Evolutionary conservation across 306 rosid genomes (phyloP).

Genomic region (Vicia faba): DNA sequence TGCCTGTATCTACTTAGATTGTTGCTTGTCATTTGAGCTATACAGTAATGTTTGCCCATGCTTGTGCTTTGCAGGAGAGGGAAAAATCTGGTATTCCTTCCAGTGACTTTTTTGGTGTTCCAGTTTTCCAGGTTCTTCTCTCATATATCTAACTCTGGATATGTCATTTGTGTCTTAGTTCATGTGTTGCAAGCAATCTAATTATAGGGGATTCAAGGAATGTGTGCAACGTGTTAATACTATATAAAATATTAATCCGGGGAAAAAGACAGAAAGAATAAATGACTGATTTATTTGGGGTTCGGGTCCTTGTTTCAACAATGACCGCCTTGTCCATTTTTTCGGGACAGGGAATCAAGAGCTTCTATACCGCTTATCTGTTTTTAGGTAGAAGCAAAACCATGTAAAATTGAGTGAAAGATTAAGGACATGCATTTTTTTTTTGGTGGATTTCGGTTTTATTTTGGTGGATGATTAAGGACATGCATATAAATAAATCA

Average conservation of each 20-base stretch:
- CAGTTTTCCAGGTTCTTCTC: constrained; percentile 88
- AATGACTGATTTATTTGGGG: neutral
- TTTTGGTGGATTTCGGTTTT: too few species aligned
- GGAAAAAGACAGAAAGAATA: neutral
- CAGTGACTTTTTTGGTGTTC: constrained; percentile 73
- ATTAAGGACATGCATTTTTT: neutral
- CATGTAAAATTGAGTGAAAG: constrained; percentile 12
- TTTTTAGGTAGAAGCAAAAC: constrained; percentile 7
- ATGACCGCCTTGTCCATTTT: neutral
- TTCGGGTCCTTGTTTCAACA: constrained; percentile 8
- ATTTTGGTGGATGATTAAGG: too few species aligned
- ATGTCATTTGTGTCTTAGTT: constrained; percentile 17
- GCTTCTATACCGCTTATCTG: neutral
- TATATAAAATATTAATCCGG: neutral
- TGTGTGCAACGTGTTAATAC: constrained; percentile 22
- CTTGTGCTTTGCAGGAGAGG: constrained; percentile 58
- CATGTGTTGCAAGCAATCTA: constrained; percentile 7
- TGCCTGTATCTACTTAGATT: neutral
- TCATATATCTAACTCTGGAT: constrained; percentile 28
- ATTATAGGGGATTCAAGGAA: neutral
- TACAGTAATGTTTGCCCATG: constrained; percentile 16
- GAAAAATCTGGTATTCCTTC: constrained; percentile 67
- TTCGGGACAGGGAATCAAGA: neutral
- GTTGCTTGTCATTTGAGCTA: constrained; percentile 14
- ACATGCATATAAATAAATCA: constrained; percentile 2